A percentile compares a stretch with the other conserved stretches of the same genome.
Evolutionary conservation across 2,329 filamentous ascomycete genomes (phyloP).

Genomic region (Talaromyces islandicus): DNA sequence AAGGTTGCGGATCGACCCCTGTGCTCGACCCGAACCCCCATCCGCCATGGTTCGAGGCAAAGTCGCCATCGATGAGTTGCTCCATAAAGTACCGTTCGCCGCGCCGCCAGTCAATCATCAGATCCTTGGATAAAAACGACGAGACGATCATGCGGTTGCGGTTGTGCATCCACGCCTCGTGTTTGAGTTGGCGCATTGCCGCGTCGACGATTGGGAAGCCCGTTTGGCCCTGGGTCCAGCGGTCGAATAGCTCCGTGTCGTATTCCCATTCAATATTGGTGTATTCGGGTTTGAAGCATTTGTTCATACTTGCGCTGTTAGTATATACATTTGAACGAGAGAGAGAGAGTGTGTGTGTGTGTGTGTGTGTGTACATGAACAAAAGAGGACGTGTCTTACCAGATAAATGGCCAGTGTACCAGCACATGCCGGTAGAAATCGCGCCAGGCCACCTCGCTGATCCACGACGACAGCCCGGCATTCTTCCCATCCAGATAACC

Average conservation of each 20-base stretch:
- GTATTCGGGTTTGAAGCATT: constrained; percentile 77
- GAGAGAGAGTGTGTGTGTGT: too few relatives aligned
- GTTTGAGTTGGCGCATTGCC: constrained; percentile 70
- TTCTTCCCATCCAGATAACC: constrained; percentile 59
- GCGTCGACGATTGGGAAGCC: constrained; percentile 82
- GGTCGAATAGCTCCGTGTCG: constrained; percentile 59
- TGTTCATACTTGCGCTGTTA: constrained; percentile 53
- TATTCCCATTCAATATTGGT: constrained; percentile 80
- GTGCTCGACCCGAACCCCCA: constrained; percentile 63
- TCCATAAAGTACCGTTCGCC: constrained; percentile 82
- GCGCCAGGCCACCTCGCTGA: constrained; percentile 77
- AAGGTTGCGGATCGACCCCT: constrained; percentile 80
- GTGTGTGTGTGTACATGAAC: too few relatives aligned
- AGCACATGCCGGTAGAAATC: constrained; percentile 87
- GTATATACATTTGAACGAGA: background rate
- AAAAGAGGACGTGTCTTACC: constrained; percentile 19
- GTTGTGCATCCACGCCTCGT: constrained; percentile 76
- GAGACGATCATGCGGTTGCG: constrained; percentile 78
- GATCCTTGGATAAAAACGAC: constrained; percentile 73
- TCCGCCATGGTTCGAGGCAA: constrained; percentile 69
- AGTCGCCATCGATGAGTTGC: constrained; percentile 70
- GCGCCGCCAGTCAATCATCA: constrained; percentile 76
- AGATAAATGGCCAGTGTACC: constrained; percentile 71
- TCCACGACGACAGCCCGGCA: constrained; percentile 65
- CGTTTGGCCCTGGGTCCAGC: constrained; percentile 69